phyloP scores from a whole-genome alignment of 305 asterid species.

The Coffea humblotiana region DNA sequence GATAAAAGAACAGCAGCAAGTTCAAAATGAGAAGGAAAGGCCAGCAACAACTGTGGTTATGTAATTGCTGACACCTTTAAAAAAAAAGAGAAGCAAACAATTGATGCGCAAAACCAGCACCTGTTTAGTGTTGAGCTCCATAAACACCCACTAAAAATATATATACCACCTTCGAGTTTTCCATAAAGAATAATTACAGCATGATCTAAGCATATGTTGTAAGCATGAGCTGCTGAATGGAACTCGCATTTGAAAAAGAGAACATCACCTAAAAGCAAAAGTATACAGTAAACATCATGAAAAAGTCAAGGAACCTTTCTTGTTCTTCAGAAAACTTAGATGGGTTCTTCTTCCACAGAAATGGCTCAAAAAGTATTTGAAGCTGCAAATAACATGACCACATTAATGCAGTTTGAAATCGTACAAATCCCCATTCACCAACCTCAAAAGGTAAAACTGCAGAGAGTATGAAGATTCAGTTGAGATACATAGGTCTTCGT shows the following conservation, averaged over 20 bases:
- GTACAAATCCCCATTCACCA: background rate
- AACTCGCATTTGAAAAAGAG: background rate
- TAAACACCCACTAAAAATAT: background rate
- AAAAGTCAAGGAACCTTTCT: conserved; percentile 54
- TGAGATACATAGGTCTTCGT: background rate
- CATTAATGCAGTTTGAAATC: background rate
- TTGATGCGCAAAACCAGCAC: too few relatives aligned
- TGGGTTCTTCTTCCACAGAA: conserved; percentile 65
- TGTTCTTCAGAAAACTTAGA: conserved; percentile 37
- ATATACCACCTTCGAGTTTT: too few relatives aligned
- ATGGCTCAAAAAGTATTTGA: conserved; percentile 76
- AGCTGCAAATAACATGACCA: conserved; percentile 41
- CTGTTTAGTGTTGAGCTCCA: background rate
- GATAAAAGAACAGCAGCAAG: background rate
- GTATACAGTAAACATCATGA: background rate
- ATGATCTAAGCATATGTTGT: background rate
- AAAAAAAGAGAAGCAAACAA: background rate
- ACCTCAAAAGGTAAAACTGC: background rate
- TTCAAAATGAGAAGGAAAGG: background rate
- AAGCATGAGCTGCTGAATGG: background rate
- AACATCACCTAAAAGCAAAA: background rate
- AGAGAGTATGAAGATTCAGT: background rate
- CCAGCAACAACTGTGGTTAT: background rate
- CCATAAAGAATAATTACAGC: background rate
- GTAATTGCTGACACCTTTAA: background rate